Percentiles rank a stretch among this genome's conserved stretches.
Conservation (phyloP, 306 rosid species). For the Ammopiptanthus mongolicus region DNA sequence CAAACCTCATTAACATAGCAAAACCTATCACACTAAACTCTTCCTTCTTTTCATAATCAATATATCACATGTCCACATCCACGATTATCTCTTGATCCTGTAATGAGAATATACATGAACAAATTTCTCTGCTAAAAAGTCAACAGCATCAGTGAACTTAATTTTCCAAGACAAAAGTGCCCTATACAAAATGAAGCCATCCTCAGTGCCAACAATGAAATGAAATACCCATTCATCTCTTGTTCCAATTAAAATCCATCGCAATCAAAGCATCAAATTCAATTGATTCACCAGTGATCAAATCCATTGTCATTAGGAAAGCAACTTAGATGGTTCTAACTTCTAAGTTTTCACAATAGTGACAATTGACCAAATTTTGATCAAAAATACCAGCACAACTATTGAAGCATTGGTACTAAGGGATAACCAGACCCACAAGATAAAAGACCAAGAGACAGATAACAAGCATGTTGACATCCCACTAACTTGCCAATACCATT, state of each 20-base stretch:
- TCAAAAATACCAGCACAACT: neutral
- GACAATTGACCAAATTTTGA: no score
- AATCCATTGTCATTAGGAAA: neutral
- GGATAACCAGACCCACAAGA: neutral
- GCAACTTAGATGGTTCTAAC: neutral
- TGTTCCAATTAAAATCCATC: neutral
- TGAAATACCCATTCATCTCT: neutral
- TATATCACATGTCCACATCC: neutral
- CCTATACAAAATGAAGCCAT: neutral
- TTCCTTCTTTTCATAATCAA: neutral
- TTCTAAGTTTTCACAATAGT: neutral
- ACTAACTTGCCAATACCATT: no score
- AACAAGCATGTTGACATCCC: neutral
- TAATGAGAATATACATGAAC: neutral
- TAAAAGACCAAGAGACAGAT: neutral
- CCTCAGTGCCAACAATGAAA: neutral
- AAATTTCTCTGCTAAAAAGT: neutral
- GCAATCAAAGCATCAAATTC: neutral
- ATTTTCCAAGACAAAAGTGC: neutral
- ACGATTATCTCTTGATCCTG: neutral
- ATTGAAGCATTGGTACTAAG: neutral
- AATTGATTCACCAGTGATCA: neutral
- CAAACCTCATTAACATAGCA: neutral
- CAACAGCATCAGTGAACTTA: neutral
- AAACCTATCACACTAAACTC: neutral